These are phyloP conservation scores for Vaccinium macrocarpon DNA, from an alignment of 148 eudicot genomes.

Conservation along the genomic window DNA sequence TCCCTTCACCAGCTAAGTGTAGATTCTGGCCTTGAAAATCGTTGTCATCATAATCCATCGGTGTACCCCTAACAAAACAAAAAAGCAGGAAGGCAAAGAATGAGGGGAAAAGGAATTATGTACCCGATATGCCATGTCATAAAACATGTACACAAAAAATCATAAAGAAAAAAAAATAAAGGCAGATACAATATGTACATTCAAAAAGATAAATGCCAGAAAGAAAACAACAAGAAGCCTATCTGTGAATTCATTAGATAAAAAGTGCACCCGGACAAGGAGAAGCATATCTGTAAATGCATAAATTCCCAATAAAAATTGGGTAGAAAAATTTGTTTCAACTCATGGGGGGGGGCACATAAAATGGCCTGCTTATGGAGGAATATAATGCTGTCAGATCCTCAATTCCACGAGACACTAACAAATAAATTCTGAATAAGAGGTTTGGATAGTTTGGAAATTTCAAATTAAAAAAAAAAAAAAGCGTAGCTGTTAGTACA, in stretches of 20 bases:
- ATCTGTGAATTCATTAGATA: not conserved
- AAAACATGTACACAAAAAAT: not conserved
- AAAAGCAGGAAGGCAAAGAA: not conserved
- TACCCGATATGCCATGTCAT: not conserved
- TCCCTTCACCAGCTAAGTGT: slow-evolving; percentile 76
- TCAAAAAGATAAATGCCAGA: not conserved
- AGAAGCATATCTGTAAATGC: not conserved
- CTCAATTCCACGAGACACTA: not conserved
- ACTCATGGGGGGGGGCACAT: not conserved
- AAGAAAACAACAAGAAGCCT: not conserved
- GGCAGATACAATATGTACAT: not conserved
- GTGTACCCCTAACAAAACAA: slow-evolving; percentile 51
- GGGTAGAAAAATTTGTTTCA: not conserved
- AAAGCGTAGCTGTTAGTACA: not conserved
- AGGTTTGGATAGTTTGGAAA: not conserved
- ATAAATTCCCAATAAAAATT: not conserved
- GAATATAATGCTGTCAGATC: not conserved
- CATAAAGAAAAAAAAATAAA: not conserved
- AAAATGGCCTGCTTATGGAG: not conserved
- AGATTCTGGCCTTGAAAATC: slow-evolving; percentile 76
- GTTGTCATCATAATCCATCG: slow-evolving; percentile 91
- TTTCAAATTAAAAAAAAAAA: not conserved
- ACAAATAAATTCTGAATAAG: not conserved
- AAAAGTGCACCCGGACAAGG: not conserved
- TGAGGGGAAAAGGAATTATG: not conserved